Conservation (phyloP, 2,329 filamentous ascomycete species). For the Exophiala xenobiotica region DNA sequence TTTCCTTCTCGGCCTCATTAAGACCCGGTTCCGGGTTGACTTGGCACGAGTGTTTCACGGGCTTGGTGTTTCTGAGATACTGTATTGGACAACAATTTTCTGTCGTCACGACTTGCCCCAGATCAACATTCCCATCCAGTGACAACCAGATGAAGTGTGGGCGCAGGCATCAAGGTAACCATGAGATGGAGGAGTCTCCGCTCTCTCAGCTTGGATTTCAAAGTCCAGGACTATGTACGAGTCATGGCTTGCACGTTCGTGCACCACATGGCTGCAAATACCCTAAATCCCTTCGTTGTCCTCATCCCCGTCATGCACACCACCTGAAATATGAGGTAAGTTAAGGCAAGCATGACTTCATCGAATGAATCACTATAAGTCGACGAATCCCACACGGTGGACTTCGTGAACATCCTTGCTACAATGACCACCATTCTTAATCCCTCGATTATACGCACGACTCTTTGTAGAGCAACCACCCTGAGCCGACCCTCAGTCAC, state of each 20-base stretch:
- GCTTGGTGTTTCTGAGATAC: too few relatives aligned
- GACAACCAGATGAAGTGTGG: neutral
- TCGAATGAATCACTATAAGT: neutral
- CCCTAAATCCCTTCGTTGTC: neutral
- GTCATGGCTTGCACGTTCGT: neutral
- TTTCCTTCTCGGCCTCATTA: too few relatives aligned
- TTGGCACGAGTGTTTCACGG: too few relatives aligned
- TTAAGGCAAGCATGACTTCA: slow-evolving; percentile 2
- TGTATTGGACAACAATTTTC: neutral
- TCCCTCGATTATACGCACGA: neutral
- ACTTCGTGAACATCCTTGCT: neutral
- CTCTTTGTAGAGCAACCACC: neutral
- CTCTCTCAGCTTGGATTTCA: neutral
- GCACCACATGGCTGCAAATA: neutral
- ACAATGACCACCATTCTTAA: neutral
- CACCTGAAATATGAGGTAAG: neutral
- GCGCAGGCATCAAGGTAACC: neutral
- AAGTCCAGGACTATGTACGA: neutral
- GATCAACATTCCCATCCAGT: slow-evolving; percentile 1
- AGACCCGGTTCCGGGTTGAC: too few relatives aligned
- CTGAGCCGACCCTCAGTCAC: too few relatives aligned
- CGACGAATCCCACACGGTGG: neutral
- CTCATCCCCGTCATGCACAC: neutral
- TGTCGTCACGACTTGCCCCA: slow-evolving; percentile 10
- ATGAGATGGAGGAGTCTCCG: too few relatives aligned